Percentiles rank a stretch among this genome's conserved stretches.
These are phyloP conservation scores for Calamus simplicifolius DNA, from an alignment of 176 grass and related monocot species.

Conservation along the genomic window DNA sequence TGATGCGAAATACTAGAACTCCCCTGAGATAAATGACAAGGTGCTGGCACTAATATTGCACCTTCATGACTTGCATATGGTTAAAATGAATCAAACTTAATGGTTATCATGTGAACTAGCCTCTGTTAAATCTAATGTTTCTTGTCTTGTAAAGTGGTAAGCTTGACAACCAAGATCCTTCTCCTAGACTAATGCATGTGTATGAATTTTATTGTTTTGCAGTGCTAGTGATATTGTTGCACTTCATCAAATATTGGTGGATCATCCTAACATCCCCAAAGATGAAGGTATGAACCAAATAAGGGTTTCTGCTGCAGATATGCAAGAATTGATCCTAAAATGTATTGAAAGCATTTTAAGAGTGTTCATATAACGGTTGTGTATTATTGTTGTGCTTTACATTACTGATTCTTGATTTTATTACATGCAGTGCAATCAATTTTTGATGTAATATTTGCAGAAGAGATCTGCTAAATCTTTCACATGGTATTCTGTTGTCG, in stretches of 20 bases:
- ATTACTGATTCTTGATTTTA: conserved; percentile 8
- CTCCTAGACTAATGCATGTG: background rate
- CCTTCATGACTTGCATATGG: too few relatives aligned
- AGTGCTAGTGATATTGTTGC: conserved; percentile 59
- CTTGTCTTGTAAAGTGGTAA: too few relatives aligned
- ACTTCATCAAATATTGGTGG: conserved; percentile 53
- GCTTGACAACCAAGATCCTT: background rate
- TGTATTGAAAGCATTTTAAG: background rate
- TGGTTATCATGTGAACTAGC: too few relatives aligned
- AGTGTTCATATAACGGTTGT: background rate
- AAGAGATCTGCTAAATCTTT: conserved; percentile 59
- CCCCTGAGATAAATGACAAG: too few relatives aligned
- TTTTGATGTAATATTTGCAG: conserved; percentile 65
- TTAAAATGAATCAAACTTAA: too few relatives aligned
- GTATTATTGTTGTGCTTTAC: background rate
- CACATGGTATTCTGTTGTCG: too few relatives aligned
- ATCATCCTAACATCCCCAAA: conserved; percentile 82
- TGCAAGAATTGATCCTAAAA: background rate
- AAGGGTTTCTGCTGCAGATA: background rate
- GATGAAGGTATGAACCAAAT: conserved; percentile 53
- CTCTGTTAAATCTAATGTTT: too few relatives aligned
- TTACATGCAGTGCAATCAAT: conserved; percentile 67
- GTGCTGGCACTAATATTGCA: too few relatives aligned
- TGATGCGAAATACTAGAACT: too few relatives aligned
- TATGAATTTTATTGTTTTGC: conserved; percentile 3